Conservation (phyloP, 345 rosid genomes). For the Excoecaria cochinchinensis region DNA sequence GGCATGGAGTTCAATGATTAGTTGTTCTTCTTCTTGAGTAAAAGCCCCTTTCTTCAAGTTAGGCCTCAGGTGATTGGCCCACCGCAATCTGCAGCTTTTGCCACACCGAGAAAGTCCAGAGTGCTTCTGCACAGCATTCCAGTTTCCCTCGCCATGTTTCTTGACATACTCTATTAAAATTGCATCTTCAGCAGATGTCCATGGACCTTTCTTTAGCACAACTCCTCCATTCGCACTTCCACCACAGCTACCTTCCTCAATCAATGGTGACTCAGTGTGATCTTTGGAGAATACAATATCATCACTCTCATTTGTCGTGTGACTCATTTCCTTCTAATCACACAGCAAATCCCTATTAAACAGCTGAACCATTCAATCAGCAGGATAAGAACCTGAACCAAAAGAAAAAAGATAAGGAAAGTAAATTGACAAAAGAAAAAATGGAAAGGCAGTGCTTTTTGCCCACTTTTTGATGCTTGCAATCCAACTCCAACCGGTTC, state of each 20-base stretch:
- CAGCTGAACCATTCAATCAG: slow-evolving; percentile 42
- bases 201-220: slow-evolving; percentile 90
- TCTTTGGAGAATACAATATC: slow-evolving; percentile 54
- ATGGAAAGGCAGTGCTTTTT: slow-evolving; percentile 7
- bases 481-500: slow-evolving; percentile 22
- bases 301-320: slow-evolving; percentile 53
- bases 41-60: slow-evolving; percentile 98
- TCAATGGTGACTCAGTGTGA: slow-evolving; percentile 52
- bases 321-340: slow-evolving; percentile 66
- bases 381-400: slow-evolving; percentile 38
- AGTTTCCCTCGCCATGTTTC: slow-evolving; percentile 97
- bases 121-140: slow-evolving; percentile 92
- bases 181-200: slow-evolving; percentile 96
- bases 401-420: slow-evolving; percentile 10
- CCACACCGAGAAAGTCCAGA: slow-evolving; percentile 92
- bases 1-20: slow-evolving; percentile 85
- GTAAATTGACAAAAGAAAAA: slow-evolving; percentile 12
- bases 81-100: slow-evolving; percentile 94
- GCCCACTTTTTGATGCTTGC: slow-evolving; percentile 21
- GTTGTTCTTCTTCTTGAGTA: slow-evolving; percentile 84
- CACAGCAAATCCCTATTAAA: slow-evolving; percentile 33
- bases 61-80: slow-evolving; percentile 98
- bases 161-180: slow-evolving; percentile 82
- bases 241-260: slow-evolving; percentile 43
- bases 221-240: slow-evolving; percentile 47